phyloP scores from a whole-genome alignment of 768 basidiomycete species.

The Lanmaoa pseudosensibilis region DNA sequence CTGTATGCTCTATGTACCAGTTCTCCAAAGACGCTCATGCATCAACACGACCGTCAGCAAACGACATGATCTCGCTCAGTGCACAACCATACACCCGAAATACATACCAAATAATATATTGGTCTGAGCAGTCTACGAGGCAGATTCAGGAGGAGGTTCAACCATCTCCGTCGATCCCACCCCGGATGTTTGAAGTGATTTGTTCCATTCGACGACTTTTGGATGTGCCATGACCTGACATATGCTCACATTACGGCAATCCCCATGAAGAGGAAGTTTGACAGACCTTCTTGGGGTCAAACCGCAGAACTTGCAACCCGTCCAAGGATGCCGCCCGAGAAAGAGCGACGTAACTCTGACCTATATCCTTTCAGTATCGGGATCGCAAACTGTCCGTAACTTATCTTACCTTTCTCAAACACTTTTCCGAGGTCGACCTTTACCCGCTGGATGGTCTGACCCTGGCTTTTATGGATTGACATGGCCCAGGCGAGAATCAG shows the following conservation, averaged over 20 bases:
- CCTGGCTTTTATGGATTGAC: conserved; percentile 78
- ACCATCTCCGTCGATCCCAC: background rate
- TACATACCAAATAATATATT: conserved; percentile 13
- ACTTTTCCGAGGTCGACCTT: conserved; percentile 64
- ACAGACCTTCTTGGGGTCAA: conserved; percentile 51
- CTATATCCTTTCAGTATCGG: conserved; percentile 20
- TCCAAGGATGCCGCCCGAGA: conserved; percentile 55
- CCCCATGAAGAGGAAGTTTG: background rate
- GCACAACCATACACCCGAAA: background rate
- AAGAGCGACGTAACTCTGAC: conserved; percentile 50
- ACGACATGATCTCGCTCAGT: background rate
- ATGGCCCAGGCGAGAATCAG: conserved; percentile 78
- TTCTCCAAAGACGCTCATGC: background rate
- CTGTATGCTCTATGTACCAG: background rate
- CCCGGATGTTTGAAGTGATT: conserved; percentile 21
- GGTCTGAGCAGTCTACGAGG: background rate
- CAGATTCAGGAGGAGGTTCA: background rate
- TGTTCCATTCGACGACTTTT: conserved; percentile 46
- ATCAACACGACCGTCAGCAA: background rate
- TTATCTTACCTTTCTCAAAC: conserved; percentile 53
- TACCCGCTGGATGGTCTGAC: conserved; percentile 67
- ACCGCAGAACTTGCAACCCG: conserved; percentile 53
- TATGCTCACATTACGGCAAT: background rate
- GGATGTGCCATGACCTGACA: conserved; percentile 43
- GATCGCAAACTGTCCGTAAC: too few relatives aligned